Conservation (phyloP, 441 rosid species). For the Corymbia citriodora region DNA sequence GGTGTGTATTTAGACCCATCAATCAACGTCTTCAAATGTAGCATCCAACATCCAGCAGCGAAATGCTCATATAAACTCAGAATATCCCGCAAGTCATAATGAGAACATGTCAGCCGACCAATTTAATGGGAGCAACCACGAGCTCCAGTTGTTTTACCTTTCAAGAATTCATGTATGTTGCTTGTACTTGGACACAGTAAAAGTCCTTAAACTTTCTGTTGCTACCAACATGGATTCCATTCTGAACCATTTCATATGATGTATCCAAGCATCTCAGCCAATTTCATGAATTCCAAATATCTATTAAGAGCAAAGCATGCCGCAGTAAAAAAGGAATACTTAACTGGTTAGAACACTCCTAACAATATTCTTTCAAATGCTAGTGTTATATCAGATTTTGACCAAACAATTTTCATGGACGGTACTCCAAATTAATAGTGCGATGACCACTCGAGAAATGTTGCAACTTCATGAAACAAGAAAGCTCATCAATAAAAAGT, state of each 20-base stretch:
- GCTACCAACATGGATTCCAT: neutral
- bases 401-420: neutral
- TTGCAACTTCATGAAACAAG: neutral
- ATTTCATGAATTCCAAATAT: neutral
- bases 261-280: neutral
- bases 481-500: neutral
- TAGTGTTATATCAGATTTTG: neutral
- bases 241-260: neutral
- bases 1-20: no score
- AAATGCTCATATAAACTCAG: no score
- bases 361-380: neutral
- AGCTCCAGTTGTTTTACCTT: neutral
- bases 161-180: constrained; percentile 49
- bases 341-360: neutral
- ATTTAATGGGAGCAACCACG: no score
- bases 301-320: neutral
- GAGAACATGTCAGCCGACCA: neutral
- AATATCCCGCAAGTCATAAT: no score
- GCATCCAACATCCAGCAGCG: no score
- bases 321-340: neutral
- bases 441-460: neutral
- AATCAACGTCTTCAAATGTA: no score
- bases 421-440: neutral
- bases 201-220: neutral
- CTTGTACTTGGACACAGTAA: neutral